Evolutionary conservation across 192 early-diverging fungal species (phyloP).

Genomic region (Umbelopsis vinacea): DNA sequence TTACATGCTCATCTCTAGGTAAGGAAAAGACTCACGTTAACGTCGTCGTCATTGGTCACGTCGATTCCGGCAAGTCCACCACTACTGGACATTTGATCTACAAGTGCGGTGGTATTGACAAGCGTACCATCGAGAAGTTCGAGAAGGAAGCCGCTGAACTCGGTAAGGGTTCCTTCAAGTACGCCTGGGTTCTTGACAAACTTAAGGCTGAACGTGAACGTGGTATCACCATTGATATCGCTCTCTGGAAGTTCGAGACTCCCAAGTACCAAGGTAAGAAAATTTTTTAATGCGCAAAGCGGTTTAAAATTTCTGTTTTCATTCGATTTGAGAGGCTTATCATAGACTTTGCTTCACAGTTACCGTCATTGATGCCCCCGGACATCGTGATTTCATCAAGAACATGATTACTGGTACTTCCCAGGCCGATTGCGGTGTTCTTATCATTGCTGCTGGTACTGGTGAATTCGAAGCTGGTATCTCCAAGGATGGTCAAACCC

Average conservation of each 20-base stretch:
- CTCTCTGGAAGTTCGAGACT: slow-evolving; percentile 97
- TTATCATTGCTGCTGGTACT: slow-evolving; percentile 91
- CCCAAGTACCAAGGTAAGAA: slow-evolving; percentile 80
- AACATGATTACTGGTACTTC: slow-evolving; percentile 99
- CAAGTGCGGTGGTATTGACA: slow-evolving; percentile 99
- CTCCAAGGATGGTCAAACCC: slow-evolving; percentile 99
- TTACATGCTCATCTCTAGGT: slow-evolving; percentile 21
- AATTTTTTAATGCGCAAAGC: neutral
- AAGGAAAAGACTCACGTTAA: slow-evolving; percentile 94
- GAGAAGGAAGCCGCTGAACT: slow-evolving; percentile 97
- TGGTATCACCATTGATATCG: slow-evolving; percentile 99
- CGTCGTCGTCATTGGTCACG: slow-evolving; percentile 98
- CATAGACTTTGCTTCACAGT: slow-evolving; percentile 32
- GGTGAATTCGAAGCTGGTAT: slow-evolving; percentile 96
- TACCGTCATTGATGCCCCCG: slow-evolving; percentile 99
- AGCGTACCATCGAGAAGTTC: slow-evolving; percentile 99
- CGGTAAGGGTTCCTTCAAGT: slow-evolving; percentile 99
- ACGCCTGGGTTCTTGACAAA: slow-evolving; percentile 99
- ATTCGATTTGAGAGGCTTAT: no score
- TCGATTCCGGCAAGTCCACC: slow-evolving; percentile 99
- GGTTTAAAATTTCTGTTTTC: no score
- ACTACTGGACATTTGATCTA: slow-evolving; percentile 99
- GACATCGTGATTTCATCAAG: slow-evolving; percentile 99
- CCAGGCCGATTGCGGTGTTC: slow-evolving; percentile 96
- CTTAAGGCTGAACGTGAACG: slow-evolving; percentile 99